Base-by-base conservation (phyloP, 129 eudicot genomes). In the Mikania micrantha region DNA sequence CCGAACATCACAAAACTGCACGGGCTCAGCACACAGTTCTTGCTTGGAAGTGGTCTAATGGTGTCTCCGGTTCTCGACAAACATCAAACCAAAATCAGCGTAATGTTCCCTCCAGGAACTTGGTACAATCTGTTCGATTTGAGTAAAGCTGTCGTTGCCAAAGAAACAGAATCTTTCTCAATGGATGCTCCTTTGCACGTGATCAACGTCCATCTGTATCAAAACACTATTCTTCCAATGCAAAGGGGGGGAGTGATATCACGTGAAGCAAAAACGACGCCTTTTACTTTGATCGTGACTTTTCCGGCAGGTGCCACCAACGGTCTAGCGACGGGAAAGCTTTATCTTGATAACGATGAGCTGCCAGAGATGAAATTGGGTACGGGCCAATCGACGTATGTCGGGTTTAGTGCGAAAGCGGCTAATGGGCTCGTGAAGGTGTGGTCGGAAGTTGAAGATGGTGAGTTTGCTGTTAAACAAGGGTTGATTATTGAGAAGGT, bases 281-380 rank as follows among this genome's bases (percentile, higher is more conserved):
- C 99, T 16, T 93, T 86, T 56, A 81, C 81, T 57, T 85, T 93
- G 3, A 82, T 93, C 0, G 88, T 93, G 9, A 73, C 95, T 20
- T 88, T 88, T 66, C 96, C 96, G 7, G 57, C 78, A 0, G 96
- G 96, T 9, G 88, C 83, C 17, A 77, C 72, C 0, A 60, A 66
- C 5, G 90, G 90, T 6, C 74, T 74, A 66, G 89, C 90, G 19
- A 86, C 72, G 54, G 98, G 98, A 15, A 86, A 79, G 44, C 85
- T 88, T 42, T 93, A 79, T 70, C 77, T 88, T 4, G 96, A 93
- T 39, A 83, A 89, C 2, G 99, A 93, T 35, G 99, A 93, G 87
- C 91, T 86, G 11, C 96, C 98, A 0, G 99, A 93, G 79, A 93
- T 93, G 99, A 79, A 77, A 72, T 76, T 89, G 7, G 95, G 96